Evolutionary conservation across 345 rosid genomes (phyloP).

Genomic region (Cardiospermum halicacabum): DNA sequence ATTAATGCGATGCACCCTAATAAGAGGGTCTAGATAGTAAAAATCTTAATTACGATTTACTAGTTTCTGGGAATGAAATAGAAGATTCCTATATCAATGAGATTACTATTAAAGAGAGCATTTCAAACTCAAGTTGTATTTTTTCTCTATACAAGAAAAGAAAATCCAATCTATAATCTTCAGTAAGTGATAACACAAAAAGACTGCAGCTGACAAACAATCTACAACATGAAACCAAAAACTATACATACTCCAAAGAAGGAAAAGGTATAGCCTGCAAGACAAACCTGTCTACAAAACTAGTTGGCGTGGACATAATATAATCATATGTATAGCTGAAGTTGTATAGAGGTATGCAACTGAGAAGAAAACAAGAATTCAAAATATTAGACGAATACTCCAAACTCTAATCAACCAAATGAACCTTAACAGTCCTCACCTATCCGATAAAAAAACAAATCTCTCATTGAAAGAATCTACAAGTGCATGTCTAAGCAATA

Average conservation of each 20-base stretch:
- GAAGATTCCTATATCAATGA: not conserved
- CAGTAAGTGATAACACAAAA: not conserved
- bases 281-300: constrained; percentile 96
- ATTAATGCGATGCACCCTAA: too few species aligned
- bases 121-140: not conserved
- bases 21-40: not conserved
- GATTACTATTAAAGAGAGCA: not conserved
- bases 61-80: not conserved
- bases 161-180: too few species aligned
- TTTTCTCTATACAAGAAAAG: not conserved
- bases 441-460: constrained; percentile 93
- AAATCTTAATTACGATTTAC: not conserved
- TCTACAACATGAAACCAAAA: not conserved
- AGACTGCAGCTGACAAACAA: not conserved
- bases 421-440: constrained; percentile 37
- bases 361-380: constrained; percentile 46
- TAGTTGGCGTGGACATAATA: constrained; percentile 81
- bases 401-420: not conserved
- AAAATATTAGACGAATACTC: not conserved
- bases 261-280: not conserved
- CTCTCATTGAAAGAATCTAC: constrained; percentile 67
- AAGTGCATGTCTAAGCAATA: constrained; percentile 88
- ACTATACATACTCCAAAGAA: not conserved
- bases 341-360: constrained; percentile 95
- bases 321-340: constrained; percentile 89